Percentiles rank a stretch among this genome's conserved stretches.
Conservation (phyloP, 495 filamentous ascomycete species). For the Alectoria sarmentosa region DNA sequence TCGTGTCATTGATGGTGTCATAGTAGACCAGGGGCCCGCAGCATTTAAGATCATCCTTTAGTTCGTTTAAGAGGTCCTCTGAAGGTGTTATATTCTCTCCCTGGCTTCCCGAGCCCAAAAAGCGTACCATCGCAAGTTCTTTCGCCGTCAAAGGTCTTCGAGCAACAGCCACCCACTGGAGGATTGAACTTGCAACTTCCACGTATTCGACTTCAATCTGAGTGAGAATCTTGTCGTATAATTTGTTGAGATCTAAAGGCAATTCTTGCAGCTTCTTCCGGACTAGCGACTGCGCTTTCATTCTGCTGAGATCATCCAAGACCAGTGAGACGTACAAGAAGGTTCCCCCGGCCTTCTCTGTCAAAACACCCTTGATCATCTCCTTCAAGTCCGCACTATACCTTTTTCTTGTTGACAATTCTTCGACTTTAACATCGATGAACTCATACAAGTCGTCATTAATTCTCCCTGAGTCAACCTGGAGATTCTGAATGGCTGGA, state of each 20-base stretch:
- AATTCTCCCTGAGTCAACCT: constrained; percentile 31
- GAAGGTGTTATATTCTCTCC: background rate
- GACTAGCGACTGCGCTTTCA: constrained; percentile 13
- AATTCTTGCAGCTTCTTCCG: constrained; percentile 2
- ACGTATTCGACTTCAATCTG: constrained; percentile 9
- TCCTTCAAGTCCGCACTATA: constrained; percentile 22
- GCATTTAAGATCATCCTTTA: constrained; percentile 14
- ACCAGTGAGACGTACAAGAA: constrained; percentile 44
- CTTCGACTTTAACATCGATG: constrained; percentile 34
- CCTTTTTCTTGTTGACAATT: constrained; percentile 29
- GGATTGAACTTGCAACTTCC: constrained; percentile 22
- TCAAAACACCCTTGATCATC: constrained; percentile 30
- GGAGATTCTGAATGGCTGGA: constrained; percentile 28
- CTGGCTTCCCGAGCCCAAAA: background rate
- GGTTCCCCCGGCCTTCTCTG: constrained; percentile 35
- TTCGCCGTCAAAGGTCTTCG: constrained; percentile 26
- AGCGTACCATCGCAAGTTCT: constrained; percentile 25
- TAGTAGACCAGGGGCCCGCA: constrained; percentile 25
- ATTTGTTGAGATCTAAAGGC: constrained; percentile 24
- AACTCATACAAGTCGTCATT: constrained; percentile 24
- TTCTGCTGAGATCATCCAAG: constrained; percentile 33
- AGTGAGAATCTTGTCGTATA: constrained; percentile 27
- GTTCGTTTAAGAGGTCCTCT: constrained; percentile 12
- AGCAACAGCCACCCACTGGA: constrained; percentile 30
- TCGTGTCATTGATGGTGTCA: constrained; percentile 17